These are phyloP conservation scores for Exophiala mesophila DNA, from an alignment of 2,329 filamentous ascomycete genomes.

Conservation along the genomic window DNA sequence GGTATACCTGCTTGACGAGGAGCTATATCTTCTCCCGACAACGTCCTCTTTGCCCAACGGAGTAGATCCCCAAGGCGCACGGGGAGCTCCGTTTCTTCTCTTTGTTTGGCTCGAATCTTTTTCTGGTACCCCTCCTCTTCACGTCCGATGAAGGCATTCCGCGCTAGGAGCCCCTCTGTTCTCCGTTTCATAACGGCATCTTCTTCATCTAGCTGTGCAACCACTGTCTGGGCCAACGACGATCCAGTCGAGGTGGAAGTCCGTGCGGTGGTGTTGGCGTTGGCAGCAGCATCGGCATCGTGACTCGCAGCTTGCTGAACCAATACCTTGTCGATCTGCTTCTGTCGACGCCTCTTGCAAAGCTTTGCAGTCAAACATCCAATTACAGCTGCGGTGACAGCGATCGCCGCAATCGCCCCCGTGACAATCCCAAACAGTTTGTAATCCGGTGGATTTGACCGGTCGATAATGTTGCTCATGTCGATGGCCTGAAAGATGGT, in stretches of 20 bases:
- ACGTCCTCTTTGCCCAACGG: conserved; percentile 4
- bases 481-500: too few relatives aligned
- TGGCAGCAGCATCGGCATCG: not conserved
- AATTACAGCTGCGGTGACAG: conserved; percentile 1
- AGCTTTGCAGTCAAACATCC: conserved; percentile 5
- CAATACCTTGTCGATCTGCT: conserved; percentile 1
- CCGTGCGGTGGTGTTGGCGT: not conserved
- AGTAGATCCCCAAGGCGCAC: conserved; percentile 2
- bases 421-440: conserved; percentile 8
- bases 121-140: conserved; percentile 1
- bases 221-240: not conserved
- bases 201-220: conserved; percentile 1
- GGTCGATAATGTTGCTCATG: not conserved
- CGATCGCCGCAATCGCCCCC: conserved; percentile 4
- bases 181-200: conserved; percentile 5
- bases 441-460: not conserved
- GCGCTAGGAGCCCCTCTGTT: conserved; percentile 1
- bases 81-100: conserved; percentile 2
- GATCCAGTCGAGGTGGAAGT: not conserved
- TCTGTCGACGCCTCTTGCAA: conserved; percentile 3
- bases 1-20: not conserved
- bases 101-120: conserved; percentile 1
- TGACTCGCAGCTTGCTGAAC: not conserved
- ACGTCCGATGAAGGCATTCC: not conserved
- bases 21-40: not conserved